Base-by-base conservation (phyloP, 441 rosid species). In the Adansonia rubrostipa region DNA sequence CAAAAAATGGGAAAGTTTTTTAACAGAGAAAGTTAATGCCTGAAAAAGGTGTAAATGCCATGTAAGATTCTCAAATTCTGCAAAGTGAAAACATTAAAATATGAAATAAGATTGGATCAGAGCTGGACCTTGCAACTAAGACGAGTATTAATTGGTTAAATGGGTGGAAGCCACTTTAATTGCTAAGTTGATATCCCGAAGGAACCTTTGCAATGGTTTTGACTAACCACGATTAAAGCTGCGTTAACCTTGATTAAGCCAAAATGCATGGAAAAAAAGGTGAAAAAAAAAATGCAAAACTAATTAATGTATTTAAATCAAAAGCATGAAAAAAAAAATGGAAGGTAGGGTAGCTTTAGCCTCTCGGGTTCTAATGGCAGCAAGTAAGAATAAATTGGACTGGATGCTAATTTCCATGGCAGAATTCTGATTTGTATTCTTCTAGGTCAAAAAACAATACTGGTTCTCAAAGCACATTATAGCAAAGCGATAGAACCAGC, bases 401-500 rank as follows among this genome's bases (percentile, higher is more conserved):
- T 5, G 57, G 19, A 54, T 57, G 44, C 65, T 7, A 76, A 53
- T 54, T 45, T 44, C 48, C 73, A 48, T 42, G 22, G 33, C 57
- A 51, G 8, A 44, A 24, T 28, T 71, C 64, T 65, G 3, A 36
- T 33, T 17, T 6, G 2, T 54, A 60, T 17, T 40, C 19, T 79
- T 77, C 72, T 22, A 57, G 33, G 53, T 76, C 19, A 66, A 65
- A 80, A 9, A 15, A 45, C 56, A 7, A 73, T 9, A 22, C 42
- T 54, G 40, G 11, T 75, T 47, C 65, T 60, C 13, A 13, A 62
- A 48, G 70, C 66, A 66, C 28, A 61, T 56, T 17, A 63, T 40
- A 47, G 19, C 22, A 56, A 42, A 81, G 72, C 47, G 19, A 60
- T 71, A 74, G 57, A 74, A 50, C 47, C 75, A 22, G 47, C 15